A percentile compares a stretch with the other conserved stretches of the same genome.
phyloP scores from a whole-genome alignment of 2,329 filamentous ascomycete species.

The Sporothrix mexicana region DNA sequence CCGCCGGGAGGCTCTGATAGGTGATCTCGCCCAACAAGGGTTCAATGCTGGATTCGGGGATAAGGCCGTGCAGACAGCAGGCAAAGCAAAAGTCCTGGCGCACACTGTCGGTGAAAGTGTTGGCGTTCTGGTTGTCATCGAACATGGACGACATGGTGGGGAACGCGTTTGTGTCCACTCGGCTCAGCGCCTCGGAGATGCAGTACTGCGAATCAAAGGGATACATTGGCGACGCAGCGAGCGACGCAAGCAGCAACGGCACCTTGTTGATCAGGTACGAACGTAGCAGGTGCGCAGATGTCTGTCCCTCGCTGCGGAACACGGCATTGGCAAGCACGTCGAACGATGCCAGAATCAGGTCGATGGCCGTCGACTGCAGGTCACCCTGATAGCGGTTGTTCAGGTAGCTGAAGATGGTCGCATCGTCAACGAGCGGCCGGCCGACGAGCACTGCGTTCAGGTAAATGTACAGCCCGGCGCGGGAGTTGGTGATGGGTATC shows the following conservation, averaged over 20 bases:
- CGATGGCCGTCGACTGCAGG: conserved; percentile 75
- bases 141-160: conserved; percentile 65
- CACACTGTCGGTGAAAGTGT: conserved; percentile 63
- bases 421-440: conserved; percentile 82
- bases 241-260: conserved; percentile 59
- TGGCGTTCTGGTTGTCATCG: conserved; percentile 62
- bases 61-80: conserved; percentile 85
- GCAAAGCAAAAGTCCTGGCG: conserved; percentile 83
- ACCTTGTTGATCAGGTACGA: conserved; percentile 81
- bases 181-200: conserved; percentile 72
- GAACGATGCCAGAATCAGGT: conserved; percentile 86
- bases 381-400: conserved; percentile 82
- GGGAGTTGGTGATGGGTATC: conserved; percentile 73
- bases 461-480: conserved; percentile 84
- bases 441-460: conserved; percentile 84
- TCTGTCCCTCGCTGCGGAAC: conserved; percentile 65
- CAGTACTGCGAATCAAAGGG: conserved; percentile 76
- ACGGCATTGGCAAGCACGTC: conserved; percentile 88
- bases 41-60: conserved; percentile 78
- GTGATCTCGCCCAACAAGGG: conserved; percentile 82
- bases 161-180: conserved; percentile 81
- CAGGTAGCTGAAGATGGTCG: conserved; percentile 76
- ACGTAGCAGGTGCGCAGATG: conserved; percentile 73
- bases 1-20: conserved; percentile 75
- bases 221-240: conserved; percentile 65